Evolutionary conservation across 768 basidiomycete species (phyloP), one percentile per base, ranked within the genome.

Genomic region (Suillus alpinus): DNA sequence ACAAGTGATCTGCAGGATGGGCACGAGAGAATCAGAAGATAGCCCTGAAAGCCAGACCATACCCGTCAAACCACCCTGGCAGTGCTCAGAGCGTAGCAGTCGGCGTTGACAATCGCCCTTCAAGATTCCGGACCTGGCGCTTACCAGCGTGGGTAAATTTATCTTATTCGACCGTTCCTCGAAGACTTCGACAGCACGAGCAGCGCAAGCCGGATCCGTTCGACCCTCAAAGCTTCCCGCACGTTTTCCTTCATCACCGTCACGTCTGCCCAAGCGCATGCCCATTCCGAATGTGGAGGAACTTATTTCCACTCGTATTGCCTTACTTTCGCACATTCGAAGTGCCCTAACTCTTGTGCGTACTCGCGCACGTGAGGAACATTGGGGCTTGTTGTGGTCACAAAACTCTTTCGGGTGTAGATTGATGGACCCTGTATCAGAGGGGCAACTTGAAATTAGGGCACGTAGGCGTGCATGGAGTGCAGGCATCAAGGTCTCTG

Each of bases 401-500:
- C 53, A 39, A 39, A 6, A 39, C 26, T 18, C 53, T 39, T 12
- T 29, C 26, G 53, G 53, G 37, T 39, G 26, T 29, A 23, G 37
- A 18, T 16, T 55, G 14, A 61, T 62, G 63, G 72, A 73, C 20
- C 7, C 58, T 12, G 72, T 72, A 32, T 20, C 50, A 4, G 72
- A 75, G 56, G 61, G 44, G 16, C 71, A 83, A 6, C 75, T 90
- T 26, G 86, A 87, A 69, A 77, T 83, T 43, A 81, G 81, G 63
- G 82, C 83, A 37, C 78, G 83, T 41, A 79, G 89, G 34, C 78
- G 87, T 10, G 89, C 89, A 7, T 91, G 89, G 89, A 77, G 83
- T 58, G 83, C 83, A 62, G 76, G 80, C 39, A 78, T 79, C 23
- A 77, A 82, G 61, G 67, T 79, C 53, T 73, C 74, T 55, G 34